These are phyloP conservation scores for Dothideomycetes sp. DNA, from an alignment of 2,329 filamentous ascomycete genomes.

Conservation along the genomic window DNA sequence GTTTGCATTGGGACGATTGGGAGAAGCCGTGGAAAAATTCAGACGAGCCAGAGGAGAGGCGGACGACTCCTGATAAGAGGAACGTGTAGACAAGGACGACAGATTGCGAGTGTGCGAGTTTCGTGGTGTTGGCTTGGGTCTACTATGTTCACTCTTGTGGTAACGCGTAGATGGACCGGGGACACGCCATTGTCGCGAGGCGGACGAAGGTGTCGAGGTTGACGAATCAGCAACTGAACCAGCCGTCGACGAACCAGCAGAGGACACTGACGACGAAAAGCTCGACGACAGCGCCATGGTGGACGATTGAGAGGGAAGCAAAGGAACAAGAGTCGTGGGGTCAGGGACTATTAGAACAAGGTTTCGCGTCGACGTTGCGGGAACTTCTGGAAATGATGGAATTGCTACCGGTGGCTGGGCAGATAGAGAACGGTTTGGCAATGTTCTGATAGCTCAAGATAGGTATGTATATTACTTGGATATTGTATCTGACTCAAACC, in stretches of 20 bases:
- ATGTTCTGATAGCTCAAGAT: too few species aligned
- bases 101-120: constrained; percentile 1
- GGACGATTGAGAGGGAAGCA: not conserved
- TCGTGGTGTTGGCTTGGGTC: constrained; percentile 8
- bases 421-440: too few species aligned
- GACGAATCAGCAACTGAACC: constrained; percentile 13
- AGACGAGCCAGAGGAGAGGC: constrained; percentile 14
- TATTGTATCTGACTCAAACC: too few species aligned
- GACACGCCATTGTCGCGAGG: constrained; percentile 22
- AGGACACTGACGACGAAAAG: constrained; percentile 11
- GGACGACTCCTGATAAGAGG: constrained; percentile 5
- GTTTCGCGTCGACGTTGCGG: too few species aligned
- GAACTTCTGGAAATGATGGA: too few species aligned
- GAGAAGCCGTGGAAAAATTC: constrained; percentile 8
- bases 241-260: not conserved
- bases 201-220: constrained; percentile 14
- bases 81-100: constrained; percentile 9
- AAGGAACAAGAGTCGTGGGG: too few species aligned
- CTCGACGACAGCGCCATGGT: constrained; percentile 10
- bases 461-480: too few species aligned
- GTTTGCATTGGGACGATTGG: constrained; percentile 4
- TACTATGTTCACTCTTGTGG: constrained; percentile 20
- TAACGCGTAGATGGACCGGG: constrained; percentile 26
- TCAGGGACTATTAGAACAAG: too few species aligned
- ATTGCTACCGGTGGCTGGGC: too few species aligned